These are phyloP conservation scores for Discostella stelligeroides DNA, from an alignment of 108 stramenopile species.

Conservation along the genomic window DNA sequence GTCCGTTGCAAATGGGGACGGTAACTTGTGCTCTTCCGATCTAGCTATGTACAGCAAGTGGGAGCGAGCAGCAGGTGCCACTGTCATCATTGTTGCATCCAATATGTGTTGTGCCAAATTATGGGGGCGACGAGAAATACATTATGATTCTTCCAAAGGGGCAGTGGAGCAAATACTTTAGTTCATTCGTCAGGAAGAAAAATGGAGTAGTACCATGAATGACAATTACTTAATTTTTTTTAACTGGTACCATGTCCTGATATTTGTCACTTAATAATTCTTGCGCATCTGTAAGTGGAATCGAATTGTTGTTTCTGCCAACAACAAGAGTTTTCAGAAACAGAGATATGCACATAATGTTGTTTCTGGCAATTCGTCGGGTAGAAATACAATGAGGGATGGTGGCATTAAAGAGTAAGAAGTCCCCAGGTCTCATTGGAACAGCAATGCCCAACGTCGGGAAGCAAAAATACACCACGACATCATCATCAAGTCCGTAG, in stretches of 20 bases:
- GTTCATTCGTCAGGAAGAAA: too few species aligned
- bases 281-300: neutral
- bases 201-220: too few species aligned
- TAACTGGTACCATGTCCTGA: too few species aligned
- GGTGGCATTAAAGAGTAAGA: neutral
- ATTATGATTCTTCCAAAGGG: too few species aligned
- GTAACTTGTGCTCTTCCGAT: too few species aligned
- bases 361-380: neutral
- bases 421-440: conserved; percentile 4
- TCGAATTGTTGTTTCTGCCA: neutral
- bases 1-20: too few species aligned
- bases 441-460: conserved; percentile 1
- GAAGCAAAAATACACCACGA: conserved; percentile 13
- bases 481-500: neutral
- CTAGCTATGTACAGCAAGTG: too few species aligned
- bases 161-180: too few species aligned
- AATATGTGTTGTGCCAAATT: too few species aligned
- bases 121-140: too few species aligned
- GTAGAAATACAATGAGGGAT: conserved; percentile 3
- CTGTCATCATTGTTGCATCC: too few species aligned
- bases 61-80: too few species aligned
- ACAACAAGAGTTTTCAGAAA: conserved; percentile 3
- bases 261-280: neutral
- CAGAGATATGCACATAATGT: neutral
- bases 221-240: neutral